Percentiles rank a stretch among this genome's conserved stretches.
Conservation (phyloP, 2,329 filamentous ascomycete genomes). For the Seiridium unicorne region DNA sequence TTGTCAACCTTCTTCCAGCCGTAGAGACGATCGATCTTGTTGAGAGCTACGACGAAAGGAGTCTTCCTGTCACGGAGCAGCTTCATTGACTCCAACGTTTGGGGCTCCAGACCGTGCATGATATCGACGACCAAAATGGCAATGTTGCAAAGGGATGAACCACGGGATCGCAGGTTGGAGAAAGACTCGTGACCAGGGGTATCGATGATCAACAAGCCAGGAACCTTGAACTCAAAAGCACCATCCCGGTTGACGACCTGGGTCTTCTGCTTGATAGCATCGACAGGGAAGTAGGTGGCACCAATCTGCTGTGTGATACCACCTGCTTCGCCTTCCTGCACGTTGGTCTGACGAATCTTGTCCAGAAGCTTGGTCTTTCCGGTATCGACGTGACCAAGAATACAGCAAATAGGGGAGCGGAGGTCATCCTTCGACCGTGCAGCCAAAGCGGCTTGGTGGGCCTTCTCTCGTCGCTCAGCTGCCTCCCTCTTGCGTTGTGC, state of each 20-base stretch:
- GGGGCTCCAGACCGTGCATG: conserved; percentile 97
- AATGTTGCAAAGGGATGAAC: conserved; percentile 98
- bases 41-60: conserved; percentile 96
- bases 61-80: conserved; percentile 91
- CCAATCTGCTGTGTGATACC: conserved; percentile 99
- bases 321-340: conserved; percentile 97
- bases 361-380: conserved; percentile 99
- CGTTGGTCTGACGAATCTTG: conserved; percentile 97
- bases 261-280: conserved; percentile 90
- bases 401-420: conserved; percentile 98
- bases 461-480: conserved; percentile 82
- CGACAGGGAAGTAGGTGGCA: conserved; percentile 97
- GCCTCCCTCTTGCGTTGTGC: conserved; percentile 83
- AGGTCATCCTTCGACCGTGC: conserved; percentile 92
- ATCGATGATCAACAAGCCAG: conserved; percentile 93
- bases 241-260: conserved; percentile 88
- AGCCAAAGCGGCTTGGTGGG: conserved; percentile 87
- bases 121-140: conserved; percentile 99
- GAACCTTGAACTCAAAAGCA: conserved; percentile 94
- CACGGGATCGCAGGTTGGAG: conserved; percentile 94
- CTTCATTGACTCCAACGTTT: conserved; percentile 96
- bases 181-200: conserved; percentile 99
- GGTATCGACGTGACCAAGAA: conserved; percentile 99
- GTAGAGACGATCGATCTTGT: conserved; percentile 99
- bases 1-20: conserved; percentile 99